Percentiles rank a stretch among this genome's conserved stretches.
Conservation (phyloP, 2,329 filamentous ascomycete species). For the Fusarium gaditjirri region DNA sequence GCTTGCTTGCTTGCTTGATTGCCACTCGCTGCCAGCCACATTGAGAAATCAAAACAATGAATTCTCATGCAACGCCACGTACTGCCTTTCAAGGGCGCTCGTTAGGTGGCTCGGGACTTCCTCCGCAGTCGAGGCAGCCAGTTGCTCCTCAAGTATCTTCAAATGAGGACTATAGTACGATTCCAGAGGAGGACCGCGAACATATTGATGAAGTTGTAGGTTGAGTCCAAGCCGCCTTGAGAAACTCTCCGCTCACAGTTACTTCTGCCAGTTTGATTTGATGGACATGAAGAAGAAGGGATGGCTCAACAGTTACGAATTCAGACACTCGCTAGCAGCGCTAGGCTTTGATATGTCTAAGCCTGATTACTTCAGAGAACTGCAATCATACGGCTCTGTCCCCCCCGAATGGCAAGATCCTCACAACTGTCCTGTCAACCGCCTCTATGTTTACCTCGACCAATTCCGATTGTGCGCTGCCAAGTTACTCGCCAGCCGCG, state of each 20-base stretch:
- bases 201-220: slow-evolving; percentile 94
- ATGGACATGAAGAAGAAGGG: slow-evolving; percentile 98
- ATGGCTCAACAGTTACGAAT: slow-evolving; percentile 96
- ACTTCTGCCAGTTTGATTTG: slow-evolving; percentile 76
- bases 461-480: slow-evolving; percentile 78
- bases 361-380: slow-evolving; percentile 81
- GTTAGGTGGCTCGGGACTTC: slow-evolving; percentile 47
- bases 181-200: slow-evolving; percentile 90
- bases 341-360: slow-evolving; percentile 94
- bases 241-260: slow-evolving; percentile 28
- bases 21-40: slow-evolving; percentile 26
- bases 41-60: slow-evolving; percentile 45
- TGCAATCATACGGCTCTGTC: slow-evolving; percentile 83
- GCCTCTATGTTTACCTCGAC: slow-evolving; percentile 62
- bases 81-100: slow-evolving; percentile 50
- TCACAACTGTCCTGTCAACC: slow-evolving; percentile 56
- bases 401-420: slow-evolving; percentile 66
- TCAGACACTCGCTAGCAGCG: slow-evolving; percentile 95
- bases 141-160: slow-evolving; percentile 49
- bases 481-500: slow-evolving; percentile 80
- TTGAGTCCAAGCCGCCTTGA: slow-evolving; percentile 32
- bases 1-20: slow-evolving; percentile 32
- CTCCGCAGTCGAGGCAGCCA: slow-evolving; percentile 48
- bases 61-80: slow-evolving; percentile 53
- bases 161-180: slow-evolving; percentile 53